These are phyloP conservation scores for Penicillium atrosanguineum DNA, from an alignment of 495 filamentous ascomycete species.

Conservation along the genomic window DNA sequence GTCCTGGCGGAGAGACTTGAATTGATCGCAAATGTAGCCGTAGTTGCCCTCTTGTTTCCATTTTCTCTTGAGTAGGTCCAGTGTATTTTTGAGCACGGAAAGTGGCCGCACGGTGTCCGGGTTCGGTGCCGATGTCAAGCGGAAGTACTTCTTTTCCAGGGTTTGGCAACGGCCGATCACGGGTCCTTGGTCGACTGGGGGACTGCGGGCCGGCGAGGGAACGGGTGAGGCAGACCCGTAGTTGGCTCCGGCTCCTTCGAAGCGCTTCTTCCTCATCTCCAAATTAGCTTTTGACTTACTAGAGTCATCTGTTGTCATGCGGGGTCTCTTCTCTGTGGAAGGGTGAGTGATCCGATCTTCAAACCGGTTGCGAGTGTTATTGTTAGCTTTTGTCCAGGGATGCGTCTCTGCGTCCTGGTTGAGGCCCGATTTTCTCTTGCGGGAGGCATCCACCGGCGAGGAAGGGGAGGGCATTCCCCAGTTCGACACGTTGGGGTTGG, in stretches of 20 bases:
- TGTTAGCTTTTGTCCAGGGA: slow-evolving; percentile 74
- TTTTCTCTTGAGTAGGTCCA: slow-evolving; percentile 88
- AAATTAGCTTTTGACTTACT: slow-evolving; percentile 89
- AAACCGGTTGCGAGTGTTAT: slow-evolving; percentile 48
- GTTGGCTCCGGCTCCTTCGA: slow-evolving; percentile 63
- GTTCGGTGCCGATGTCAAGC: slow-evolving; percentile 84
- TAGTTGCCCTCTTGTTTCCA: slow-evolving; percentile 95
- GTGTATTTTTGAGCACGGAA: slow-evolving; percentile 71
- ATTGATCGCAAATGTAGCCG: slow-evolving; percentile 96
- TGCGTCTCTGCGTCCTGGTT: slow-evolving; percentile 48
- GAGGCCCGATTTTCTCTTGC: slow-evolving; percentile 82
- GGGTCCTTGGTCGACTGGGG: slow-evolving; percentile 63
- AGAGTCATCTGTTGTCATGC: slow-evolving; percentile 47
- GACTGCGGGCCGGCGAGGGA: slow-evolving; percentile 55
- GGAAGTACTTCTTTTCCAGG: slow-evolving; percentile 93
- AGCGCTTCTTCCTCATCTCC: slow-evolving; percentile 86
- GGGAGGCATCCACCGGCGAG: slow-evolving; percentile 37
- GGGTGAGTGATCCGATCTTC: slow-evolving; percentile 75
- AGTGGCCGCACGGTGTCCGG: slow-evolving; percentile 86
- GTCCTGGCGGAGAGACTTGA: slow-evolving; percentile 97
- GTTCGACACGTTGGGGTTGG: slow-evolving; percentile 36
- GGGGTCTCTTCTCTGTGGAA: slow-evolving; percentile 58
- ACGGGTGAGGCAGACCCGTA: slow-evolving; percentile 44
- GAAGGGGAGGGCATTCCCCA: slow-evolving; percentile 34
- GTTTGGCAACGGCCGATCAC: slow-evolving; percentile 79